These are phyloP conservation scores for Agaricus subrufescens DNA, from an alignment of 768 basidiomycete species.

Conservation along the genomic window DNA sequence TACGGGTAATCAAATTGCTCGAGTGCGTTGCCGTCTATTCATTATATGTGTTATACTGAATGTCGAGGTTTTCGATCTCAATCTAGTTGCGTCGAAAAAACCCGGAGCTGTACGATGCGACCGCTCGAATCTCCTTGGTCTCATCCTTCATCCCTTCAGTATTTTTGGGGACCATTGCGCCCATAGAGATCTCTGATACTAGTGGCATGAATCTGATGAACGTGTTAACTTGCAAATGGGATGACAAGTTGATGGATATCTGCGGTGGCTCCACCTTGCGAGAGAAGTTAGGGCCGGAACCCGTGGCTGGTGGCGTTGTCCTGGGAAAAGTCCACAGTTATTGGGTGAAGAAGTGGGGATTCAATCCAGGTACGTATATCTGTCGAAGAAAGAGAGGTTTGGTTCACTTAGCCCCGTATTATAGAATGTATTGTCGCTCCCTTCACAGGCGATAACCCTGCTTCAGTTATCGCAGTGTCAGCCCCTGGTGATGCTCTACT, in stretches of 20 bases:
- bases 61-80: conserved; percentile 3
- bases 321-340: conserved; percentile 64
- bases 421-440: conserved; percentile 75
- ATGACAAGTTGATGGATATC: conserved; percentile 56
- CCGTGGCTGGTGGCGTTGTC: conserved; percentile 63
- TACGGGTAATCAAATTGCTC: conserved; percentile 80
- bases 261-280: conserved; percentile 67
- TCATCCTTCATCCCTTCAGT: conserved; percentile 81
- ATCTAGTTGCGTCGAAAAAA: conserved; percentile 51
- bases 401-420: not conserved
- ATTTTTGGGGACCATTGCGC: conserved; percentile 73
- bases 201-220: conserved; percentile 91
- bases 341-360: conserved; percentile 76
- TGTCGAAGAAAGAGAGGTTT: not conserved
- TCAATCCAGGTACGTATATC: conserved; percentile 49
- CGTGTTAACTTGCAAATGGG: conserved; percentile 70
- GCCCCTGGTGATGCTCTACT: conserved; percentile 79
- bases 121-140: conserved; percentile 70
- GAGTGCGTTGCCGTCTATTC: conserved; percentile 32
- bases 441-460: conserved; percentile 89
- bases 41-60: not conserved
- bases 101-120: conserved; percentile 51
- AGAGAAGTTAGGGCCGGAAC: conserved; percentile 70
- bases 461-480: conserved; percentile 71
- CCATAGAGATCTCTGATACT: conserved; percentile 84